Conservation (phyloP, 1,139 yeast genomes). For the Geotrichum klebahnii region DNA sequence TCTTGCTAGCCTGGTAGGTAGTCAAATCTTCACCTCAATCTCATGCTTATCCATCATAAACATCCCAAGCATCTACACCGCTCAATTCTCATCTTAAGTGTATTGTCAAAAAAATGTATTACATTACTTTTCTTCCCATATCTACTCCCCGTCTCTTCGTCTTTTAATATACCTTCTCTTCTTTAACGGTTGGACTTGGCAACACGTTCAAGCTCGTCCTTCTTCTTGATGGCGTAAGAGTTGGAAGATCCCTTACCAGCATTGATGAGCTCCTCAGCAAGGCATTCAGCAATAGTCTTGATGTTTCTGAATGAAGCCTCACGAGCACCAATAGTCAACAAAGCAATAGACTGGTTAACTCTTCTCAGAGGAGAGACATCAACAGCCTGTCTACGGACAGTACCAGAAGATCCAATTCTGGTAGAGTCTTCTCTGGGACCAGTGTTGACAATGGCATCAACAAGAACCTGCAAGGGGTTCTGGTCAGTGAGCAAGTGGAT, state of each 20-base stretch:
- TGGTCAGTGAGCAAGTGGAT: constrained; percentile 95
- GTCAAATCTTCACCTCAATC: too few relatives aligned
- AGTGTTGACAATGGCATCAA: constrained; percentile 98
- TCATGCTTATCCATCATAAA: constrained; percentile 21
- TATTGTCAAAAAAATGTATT: too few relatives aligned
- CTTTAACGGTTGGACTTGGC: constrained; percentile 99
- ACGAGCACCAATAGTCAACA: constrained; percentile 99
- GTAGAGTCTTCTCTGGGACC: constrained; percentile 99
- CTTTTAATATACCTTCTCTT: not conserved
- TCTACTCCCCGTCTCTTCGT: too few relatives aligned
- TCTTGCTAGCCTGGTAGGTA: constrained; percentile 12
- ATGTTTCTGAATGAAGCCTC: constrained; percentile 99
- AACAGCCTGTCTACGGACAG: constrained; percentile 99
- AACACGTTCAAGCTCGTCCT: constrained; percentile 99
- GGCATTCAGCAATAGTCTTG: constrained; percentile 99
- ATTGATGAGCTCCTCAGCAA: constrained; percentile 99
- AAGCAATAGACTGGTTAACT: constrained; percentile 98
- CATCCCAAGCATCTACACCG: constrained; percentile 15
- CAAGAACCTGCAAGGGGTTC: constrained; percentile 99
- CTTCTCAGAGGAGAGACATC: constrained; percentile 99
- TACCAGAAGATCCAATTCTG: constrained; percentile 99
- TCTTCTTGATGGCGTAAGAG: constrained; percentile 99
- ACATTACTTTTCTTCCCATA: too few relatives aligned
- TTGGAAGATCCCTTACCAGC: constrained; percentile 99
- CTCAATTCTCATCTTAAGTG: constrained; percentile 5